Evolutionary conservation across 2,329 filamentous ascomycete species (phyloP).

Genomic region (Colletotrichum tanaceti): DNA sequence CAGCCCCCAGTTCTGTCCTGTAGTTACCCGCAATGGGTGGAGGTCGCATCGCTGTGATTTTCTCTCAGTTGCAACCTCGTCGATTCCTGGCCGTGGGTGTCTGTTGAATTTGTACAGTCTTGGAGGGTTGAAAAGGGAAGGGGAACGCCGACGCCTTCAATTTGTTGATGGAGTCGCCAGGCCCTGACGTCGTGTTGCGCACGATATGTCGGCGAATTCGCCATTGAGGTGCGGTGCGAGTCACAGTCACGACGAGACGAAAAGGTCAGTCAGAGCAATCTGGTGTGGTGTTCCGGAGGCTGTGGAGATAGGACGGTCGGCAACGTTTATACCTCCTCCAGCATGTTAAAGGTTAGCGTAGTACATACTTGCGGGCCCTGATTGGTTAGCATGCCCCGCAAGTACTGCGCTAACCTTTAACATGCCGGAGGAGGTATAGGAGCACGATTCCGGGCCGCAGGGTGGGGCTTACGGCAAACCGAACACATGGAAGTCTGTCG

Average conservation of each 20-base stretch:
- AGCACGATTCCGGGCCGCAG: neutral
- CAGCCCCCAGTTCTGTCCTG: neutral
- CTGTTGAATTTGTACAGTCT: no score
- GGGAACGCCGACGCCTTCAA: neutral
- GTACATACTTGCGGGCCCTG: no score
- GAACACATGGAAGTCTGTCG: no score
- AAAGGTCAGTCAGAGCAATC: neutral
- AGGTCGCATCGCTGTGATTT: neutral
- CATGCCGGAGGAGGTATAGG: no score
- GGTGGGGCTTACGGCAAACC: no score
- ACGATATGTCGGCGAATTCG: neutral
- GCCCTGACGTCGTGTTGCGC: slow-evolving; percentile 10
- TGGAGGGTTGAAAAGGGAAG: no score
- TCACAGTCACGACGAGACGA: slow-evolving; percentile 1
- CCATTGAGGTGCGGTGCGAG: neutral
- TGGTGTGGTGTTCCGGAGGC: neutral
- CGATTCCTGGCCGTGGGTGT: no score
- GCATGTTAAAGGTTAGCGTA: no score
- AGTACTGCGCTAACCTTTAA: no score
- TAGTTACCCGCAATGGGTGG: slow-evolving; percentile 6
- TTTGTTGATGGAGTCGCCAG: neutral
- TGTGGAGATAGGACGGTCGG: neutral
- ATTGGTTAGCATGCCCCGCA: no score
- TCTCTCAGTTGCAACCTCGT: neutral
- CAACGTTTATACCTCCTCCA: no score